Evolutionary conservation across 78 protist genomes (phyloP).

Genomic region (Protostelium mycophagum): DNA sequence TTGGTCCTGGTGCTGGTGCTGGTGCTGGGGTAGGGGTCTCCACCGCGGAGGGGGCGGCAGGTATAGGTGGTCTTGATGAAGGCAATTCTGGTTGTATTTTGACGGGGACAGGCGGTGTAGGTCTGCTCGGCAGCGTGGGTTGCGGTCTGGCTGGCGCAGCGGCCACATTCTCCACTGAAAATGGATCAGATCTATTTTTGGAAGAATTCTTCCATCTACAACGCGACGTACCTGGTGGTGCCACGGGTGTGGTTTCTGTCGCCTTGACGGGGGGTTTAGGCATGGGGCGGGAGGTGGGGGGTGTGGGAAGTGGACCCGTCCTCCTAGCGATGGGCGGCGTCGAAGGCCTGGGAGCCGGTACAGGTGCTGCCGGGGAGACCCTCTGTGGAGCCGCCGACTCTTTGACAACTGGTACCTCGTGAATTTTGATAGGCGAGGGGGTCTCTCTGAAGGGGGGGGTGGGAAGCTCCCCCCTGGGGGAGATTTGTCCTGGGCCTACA

Average conservation of each 20-base stretch:
- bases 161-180: no score
- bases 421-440: not conserved
- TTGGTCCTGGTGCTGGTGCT: no score
- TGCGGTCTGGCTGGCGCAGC: not conserved
- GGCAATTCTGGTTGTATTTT: no score
- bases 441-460: not conserved
- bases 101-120: not conserved
- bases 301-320: not conserved
- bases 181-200: no score
- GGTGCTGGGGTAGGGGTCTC: no score
- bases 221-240: no score
- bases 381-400: not conserved
- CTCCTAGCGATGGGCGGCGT: not conserved
- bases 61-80: not conserved
- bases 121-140: not conserved
- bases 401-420: not conserved
- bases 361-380: not conserved
- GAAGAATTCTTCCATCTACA: no score
- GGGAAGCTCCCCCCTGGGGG: not conserved
- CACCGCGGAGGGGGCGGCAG: not conserved
- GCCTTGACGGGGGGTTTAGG: not conserved
- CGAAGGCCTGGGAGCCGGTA: not conserved
- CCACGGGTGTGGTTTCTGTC: no score
- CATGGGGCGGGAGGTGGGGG: not conserved
- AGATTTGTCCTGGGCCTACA: no score